A percentile compares a stretch with the other conserved stretches of the same genome.
phyloP scores from a whole-genome alignment of 192 early-diverging fungal genomes.

The Coemansia reversa region DNA sequence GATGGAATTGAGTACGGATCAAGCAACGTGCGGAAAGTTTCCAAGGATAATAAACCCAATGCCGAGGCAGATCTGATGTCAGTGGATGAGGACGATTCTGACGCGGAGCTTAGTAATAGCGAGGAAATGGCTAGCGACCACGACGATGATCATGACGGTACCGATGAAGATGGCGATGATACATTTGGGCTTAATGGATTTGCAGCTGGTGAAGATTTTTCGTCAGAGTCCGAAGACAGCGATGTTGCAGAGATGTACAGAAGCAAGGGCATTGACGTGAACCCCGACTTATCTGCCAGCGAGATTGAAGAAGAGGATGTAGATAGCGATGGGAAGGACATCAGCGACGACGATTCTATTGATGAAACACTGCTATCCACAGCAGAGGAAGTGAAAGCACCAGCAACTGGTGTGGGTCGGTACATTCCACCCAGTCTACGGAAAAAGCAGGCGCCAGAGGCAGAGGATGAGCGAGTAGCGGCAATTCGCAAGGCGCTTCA shows the following conservation, averaged over 20 bases:
- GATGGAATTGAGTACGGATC: constrained; percentile 42
- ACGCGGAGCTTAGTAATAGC: not conserved
- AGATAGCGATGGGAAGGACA: constrained; percentile 12
- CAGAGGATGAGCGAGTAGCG: constrained; percentile 63
- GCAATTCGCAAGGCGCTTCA: constrained; percentile 79
- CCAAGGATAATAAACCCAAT: not conserved
- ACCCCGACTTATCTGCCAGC: constrained; percentile 15
- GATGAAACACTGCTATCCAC: not conserved
- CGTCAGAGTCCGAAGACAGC: constrained; percentile 44
- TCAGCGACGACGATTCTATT: not conserved
- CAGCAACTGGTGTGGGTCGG: constrained; percentile 48
- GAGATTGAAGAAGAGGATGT: constrained; percentile 23
- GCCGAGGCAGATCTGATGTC: constrained; percentile 1
- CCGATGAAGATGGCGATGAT: constrained; percentile 36
- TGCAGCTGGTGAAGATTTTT: constrained; percentile 16
- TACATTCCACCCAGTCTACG: constrained; percentile 93
- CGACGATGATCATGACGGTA: not conserved
- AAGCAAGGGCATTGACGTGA: constrained; percentile 25
- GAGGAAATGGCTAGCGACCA: constrained; percentile 3
- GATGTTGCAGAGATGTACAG: constrained; percentile 50
- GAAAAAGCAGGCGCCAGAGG: constrained; percentile 57
- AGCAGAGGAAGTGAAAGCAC: not conserved
- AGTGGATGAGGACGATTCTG: constrained; percentile 2
- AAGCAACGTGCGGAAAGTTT: constrained; percentile 16
- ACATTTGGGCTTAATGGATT: constrained; percentile 37